Percentiles rank a stretch among this genome's conserved stretches.
These are phyloP conservation scores for Coleophoma cylindrospora DNA, from an alignment of 2,329 filamentous ascomycete genomes.

Conservation along the genomic window DNA sequence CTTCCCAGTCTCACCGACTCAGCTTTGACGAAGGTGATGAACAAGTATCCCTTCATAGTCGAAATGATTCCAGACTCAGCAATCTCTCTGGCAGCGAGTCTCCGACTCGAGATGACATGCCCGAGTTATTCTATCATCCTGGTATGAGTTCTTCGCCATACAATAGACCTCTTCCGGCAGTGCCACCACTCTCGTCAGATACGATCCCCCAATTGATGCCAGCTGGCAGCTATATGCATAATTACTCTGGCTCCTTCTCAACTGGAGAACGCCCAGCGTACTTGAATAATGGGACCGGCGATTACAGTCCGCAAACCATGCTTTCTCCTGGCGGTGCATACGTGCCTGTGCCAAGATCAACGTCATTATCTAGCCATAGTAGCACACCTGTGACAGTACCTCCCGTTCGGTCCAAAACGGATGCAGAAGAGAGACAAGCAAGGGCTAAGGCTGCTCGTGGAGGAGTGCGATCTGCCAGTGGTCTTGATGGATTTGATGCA, in stretches of 20 bases:
- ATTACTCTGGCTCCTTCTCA: conserved; percentile 40
- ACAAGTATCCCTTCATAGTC: conserved; percentile 50
- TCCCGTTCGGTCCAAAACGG: conserved; percentile 89
- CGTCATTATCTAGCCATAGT: conserved; percentile 77
- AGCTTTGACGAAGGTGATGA: conserved; percentile 96
- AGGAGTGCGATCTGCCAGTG: conserved; percentile 43
- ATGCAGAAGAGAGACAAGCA: conserved; percentile 66
- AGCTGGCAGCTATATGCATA: conserved; percentile 56
- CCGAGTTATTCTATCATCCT: conserved; percentile 92
- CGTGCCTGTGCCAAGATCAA: conserved; percentile 58
- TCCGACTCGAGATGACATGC: conserved; percentile 66
- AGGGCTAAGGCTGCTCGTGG: conserved; percentile 47
- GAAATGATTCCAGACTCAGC: conserved; percentile 37
- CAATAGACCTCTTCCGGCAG: conserved; percentile 59
- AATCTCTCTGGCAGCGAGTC: conserved; percentile 53
- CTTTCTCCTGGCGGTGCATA: conserved; percentile 30
- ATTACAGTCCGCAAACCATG: conserved; percentile 36
- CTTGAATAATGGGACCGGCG: conserved; percentile 21
- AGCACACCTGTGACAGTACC: conserved; percentile 73
- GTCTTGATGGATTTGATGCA: conserved; percentile 53
- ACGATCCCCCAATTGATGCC: conserved; percentile 41
- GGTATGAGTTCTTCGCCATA: conserved; percentile 60
- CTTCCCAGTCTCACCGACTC: conserved; percentile 64
- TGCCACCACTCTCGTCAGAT: conserved; percentile 45
- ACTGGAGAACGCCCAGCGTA: conserved; percentile 28